Evolutionary conservation across 2,329 filamentous ascomycete species (phyloP), one percentile per base, ranked within the genome.

Genomic region (Pseudonectria buxi): DNA sequence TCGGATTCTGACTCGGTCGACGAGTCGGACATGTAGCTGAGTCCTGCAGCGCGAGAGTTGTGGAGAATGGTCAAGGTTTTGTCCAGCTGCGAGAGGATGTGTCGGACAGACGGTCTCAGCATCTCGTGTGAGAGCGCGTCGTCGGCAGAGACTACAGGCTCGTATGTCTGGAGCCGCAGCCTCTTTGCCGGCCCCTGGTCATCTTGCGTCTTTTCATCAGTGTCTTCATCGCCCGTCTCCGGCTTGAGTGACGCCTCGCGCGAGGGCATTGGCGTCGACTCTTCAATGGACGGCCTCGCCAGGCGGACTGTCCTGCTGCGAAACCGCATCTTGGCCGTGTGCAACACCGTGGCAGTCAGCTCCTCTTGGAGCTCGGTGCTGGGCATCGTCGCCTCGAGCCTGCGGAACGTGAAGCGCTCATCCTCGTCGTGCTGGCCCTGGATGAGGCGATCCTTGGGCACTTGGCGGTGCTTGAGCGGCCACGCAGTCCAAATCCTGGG

Each of bases 401-500:
- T 65, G 35, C 67, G 70, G 24, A 76, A 62, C 0, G 69, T 78
- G 51, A 70, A 76, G 10, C 49, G 54, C 22, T 76, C 71, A 35
- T 73, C 62, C 6, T 67, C 63, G 32, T 76, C 68, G 7, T 59
- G 50, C 7, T 56, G 55, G 41, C 56, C 64, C 45, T 65, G 68
- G 33, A 66, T 56, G 41, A 84, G 72, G 14, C 65, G 64, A 11
- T 69, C 65, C 12, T 66, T 62, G 2, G 84, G 85, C 7, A 92
- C 78, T 16, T 71, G 62, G 7, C 67, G 62, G 4, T 74, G 67
- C 14, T 69, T 69, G 52, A 94, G 58, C 4, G 90, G 90, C 90
- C 90, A 95, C 1, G 88, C 84, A 13, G 85, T 86, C 89, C 90
- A 95, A 4, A 55, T 45, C 39, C 72, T 76, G 0, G 74, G 68